Evolutionary conservation across 2,329 filamentous ascomycete species (phyloP).

Genomic region (Penicillium sp.): DNA sequence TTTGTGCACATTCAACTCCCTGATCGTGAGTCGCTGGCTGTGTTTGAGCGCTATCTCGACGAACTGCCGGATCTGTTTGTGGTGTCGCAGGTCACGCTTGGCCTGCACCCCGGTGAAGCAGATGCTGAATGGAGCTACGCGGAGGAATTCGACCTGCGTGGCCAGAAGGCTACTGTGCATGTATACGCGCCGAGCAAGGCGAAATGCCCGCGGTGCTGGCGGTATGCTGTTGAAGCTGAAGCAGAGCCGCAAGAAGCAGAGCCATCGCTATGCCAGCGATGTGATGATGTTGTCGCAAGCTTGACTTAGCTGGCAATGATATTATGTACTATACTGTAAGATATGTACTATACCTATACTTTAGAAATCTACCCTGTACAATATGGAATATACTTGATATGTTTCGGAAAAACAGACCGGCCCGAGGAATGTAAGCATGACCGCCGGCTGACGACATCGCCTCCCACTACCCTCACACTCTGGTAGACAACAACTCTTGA

Average conservation of each 20-base stretch:
- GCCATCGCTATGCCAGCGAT: slow-evolving; percentile 63
- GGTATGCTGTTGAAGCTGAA: slow-evolving; percentile 58
- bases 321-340: slow-evolving; percentile 1
- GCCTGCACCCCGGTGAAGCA: slow-evolving; percentile 22
- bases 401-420: neutral
- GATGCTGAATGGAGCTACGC: slow-evolving; percentile 41
- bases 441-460: neutral
- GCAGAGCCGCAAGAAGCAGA: slow-evolving; percentile 48
- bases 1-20: slow-evolving; percentile 52
- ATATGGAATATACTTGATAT: neutral
- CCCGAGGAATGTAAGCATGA: neutral
- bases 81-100: slow-evolving; percentile 60
- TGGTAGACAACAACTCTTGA: neutral
- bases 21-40: slow-evolving; percentile 15
- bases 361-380: too few relatives aligned
- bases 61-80: slow-evolving; percentile 66
- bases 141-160: slow-evolving; percentile 36
- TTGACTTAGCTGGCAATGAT: slow-evolving; percentile 17
- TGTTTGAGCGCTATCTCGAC: slow-evolving; percentile 27
- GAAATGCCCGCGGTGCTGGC: slow-evolving; percentile 90
- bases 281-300: slow-evolving; percentile 59
- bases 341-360: neutral
- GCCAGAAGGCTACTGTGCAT: slow-evolving; percentile 30
- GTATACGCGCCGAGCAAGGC: slow-evolving; percentile 48
- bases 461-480: too few relatives aligned